Evolutionary conservation across 805 yeast species (phyloP).

Genomic region (Saccharomycopsis selenospora): DNA sequence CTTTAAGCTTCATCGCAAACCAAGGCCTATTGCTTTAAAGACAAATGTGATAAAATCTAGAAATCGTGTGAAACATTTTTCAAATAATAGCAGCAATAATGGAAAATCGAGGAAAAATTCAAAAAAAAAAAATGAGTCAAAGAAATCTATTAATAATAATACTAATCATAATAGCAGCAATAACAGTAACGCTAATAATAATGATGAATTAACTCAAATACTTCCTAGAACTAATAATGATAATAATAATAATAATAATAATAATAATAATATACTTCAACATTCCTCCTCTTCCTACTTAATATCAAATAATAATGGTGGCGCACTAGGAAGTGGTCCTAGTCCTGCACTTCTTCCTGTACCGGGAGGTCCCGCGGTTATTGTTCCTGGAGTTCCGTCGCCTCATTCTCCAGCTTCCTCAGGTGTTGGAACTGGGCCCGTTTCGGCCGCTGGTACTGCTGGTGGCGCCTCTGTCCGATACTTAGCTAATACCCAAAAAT

Average conservation of each 20-base stretch:
- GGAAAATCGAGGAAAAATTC: constrained; percentile 8
- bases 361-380: too few species aligned
- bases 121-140: constrained; percentile 1
- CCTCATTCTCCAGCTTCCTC: too few species aligned
- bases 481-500: background rate
- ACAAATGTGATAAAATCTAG: constrained; percentile 90
- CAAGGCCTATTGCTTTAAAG: constrained; percentile 84
- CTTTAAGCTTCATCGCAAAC: constrained; percentile 82
- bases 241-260: too few species aligned
- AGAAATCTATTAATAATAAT: background rate
- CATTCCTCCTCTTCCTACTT: too few species aligned
- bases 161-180: constrained; percentile 15
- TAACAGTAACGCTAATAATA: constrained; percentile 5
- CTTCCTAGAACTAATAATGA: constrained; percentile 11
- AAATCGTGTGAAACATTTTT: constrained; percentile 62
- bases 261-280: too few species aligned
- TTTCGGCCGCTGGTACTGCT: too few species aligned
- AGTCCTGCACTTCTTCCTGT: too few species aligned
- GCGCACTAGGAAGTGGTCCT: too few species aligned
- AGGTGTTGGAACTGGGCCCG: too few species aligned
- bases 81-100: background rate
- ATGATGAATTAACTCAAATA: constrained; percentile 8
- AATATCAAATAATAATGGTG: too few species aligned
- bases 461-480: too few species aligned
- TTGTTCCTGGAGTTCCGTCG: too few species aligned